Conservation (phyloP, 495 filamentous ascomycete genomes). For the Tetracladium setigerum region DNA sequence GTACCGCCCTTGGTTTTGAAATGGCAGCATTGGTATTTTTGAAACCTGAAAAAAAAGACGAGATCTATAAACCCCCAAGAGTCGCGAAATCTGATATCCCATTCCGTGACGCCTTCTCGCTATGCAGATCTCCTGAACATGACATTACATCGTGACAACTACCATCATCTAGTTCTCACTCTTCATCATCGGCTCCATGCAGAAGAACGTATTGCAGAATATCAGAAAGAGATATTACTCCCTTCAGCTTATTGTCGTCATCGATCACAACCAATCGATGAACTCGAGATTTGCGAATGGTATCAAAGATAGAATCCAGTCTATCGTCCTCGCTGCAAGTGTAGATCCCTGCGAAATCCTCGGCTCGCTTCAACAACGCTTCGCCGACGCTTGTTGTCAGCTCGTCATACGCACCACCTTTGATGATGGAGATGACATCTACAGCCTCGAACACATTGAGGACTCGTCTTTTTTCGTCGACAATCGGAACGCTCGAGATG, state of each 20-base stretch:
- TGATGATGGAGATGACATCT: slow-evolving; percentile 93
- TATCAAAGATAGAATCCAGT: slow-evolving; percentile 93
- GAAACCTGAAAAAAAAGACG: slow-evolving; percentile 5
- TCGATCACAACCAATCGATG: slow-evolving; percentile 91
- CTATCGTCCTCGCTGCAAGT: slow-evolving; percentile 89
- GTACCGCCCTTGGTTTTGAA: not conserved
- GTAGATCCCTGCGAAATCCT: slow-evolving; percentile 94
- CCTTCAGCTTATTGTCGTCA: slow-evolving; percentile 74
- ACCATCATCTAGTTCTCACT: slow-evolving; percentile 8
- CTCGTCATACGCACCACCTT: slow-evolving; percentile 88
- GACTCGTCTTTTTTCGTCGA: slow-evolving; percentile 73
- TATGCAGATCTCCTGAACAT: slow-evolving; percentile 20
- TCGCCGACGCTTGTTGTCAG: slow-evolving; percentile 82
- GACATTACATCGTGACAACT: slow-evolving; percentile 11
- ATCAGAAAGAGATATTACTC: slow-evolving; percentile 89
- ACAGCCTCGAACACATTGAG: slow-evolving; percentile 98
- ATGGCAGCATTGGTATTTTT: slow-evolving; percentile 18
- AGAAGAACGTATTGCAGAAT: slow-evolving; percentile 93
- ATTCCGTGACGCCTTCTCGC: slow-evolving; percentile 20
- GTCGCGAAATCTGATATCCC: slow-evolving; percentile 9
- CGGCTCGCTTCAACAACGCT: slow-evolving; percentile 76
- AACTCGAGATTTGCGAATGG: slow-evolving; percentile 87
- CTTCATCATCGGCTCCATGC: slow-evolving; percentile 65
- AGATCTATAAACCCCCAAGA: slow-evolving; percentile 17
- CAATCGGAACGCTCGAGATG: slow-evolving; percentile 90